Percentiles rank a stretch among this genome's conserved stretches.
Conservation (phyloP, 1,139 yeast species). For the Blastobotrys elegans region DNA sequence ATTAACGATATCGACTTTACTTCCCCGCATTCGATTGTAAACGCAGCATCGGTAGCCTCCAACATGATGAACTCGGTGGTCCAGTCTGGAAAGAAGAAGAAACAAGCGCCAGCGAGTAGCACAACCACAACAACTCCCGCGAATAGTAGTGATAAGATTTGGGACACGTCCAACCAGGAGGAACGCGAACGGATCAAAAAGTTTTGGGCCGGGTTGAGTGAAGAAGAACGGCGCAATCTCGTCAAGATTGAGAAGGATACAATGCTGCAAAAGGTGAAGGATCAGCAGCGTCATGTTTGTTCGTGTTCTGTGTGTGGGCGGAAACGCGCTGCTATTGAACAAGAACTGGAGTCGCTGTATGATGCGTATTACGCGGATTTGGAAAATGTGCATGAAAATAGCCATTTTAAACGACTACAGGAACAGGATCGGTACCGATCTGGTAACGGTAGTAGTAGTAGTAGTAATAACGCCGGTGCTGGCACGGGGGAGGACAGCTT, state of each 20-base stretch:
- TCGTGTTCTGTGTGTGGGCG: slow-evolving; percentile 79
- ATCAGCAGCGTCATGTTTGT: slow-evolving; percentile 54
- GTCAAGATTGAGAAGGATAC: slow-evolving; percentile 67
- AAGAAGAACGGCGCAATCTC: slow-evolving; percentile 56
- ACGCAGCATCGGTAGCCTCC: slow-evolving; percentile 27
- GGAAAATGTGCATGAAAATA: slow-evolving; percentile 21
- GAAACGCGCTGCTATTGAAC: slow-evolving; percentile 66
- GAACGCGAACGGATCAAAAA: slow-evolving; percentile 54
- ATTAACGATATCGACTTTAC: slow-evolving; percentile 38
- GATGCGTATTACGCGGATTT: slow-evolving; percentile 45
- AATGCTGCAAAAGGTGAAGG: slow-evolving; percentile 58
- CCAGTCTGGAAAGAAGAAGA: slow-evolving; percentile 10
- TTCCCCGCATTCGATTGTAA: slow-evolving; percentile 42
- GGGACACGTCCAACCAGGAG: slow-evolving; percentile 57
- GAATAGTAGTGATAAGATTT: slow-evolving; percentile 40
- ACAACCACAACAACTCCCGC: slow-evolving; percentile 7
- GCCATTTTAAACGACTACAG: slow-evolving; percentile 3
- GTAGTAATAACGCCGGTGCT: not conserved
- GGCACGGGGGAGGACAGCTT: slow-evolving; percentile 24
- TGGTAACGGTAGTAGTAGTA: not conserved
- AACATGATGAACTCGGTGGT: slow-evolving; percentile 15
- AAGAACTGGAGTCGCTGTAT: slow-evolving; percentile 73
- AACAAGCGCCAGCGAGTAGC: slow-evolving; percentile 18
- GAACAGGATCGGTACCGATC: not conserved
- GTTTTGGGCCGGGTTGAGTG: slow-evolving; percentile 68